These are phyloP conservation scores for Colletotrichum sp. DNA, from an alignment of 2,329 filamentous ascomycete genomes.

Conservation along the genomic window DNA sequence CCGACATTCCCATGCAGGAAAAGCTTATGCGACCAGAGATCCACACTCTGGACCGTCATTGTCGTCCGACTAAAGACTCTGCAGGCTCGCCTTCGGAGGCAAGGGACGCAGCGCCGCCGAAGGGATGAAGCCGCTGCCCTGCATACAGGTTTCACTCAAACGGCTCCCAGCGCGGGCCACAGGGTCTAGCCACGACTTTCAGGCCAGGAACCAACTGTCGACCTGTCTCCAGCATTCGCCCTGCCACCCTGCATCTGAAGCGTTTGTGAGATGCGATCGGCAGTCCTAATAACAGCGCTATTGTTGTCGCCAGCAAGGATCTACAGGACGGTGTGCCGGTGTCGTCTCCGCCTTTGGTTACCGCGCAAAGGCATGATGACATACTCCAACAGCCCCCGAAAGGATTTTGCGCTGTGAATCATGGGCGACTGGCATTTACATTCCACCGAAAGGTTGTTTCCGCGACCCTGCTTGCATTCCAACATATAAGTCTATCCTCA, in stretches of 20 bases:
- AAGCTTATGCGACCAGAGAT: neutral
- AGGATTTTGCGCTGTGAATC: neutral
- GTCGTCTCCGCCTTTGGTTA: neutral
- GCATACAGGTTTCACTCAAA: neutral
- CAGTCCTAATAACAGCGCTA: neutral
- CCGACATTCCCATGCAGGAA: neutral
- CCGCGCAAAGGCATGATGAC: neutral
- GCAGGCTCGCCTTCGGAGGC: neutral
- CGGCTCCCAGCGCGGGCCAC: neutral
- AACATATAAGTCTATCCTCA: constrained; percentile 11
- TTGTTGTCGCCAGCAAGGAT: neutral
- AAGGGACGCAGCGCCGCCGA: neutral
- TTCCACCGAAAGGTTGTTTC: neutral
- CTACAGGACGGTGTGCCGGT: constrained; percentile 4
- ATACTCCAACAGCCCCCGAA: neutral
- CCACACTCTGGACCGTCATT: neutral
- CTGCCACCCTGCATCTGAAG: neutral
- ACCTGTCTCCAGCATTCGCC: neutral
- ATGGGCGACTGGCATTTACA: neutral
- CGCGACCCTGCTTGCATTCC: constrained; percentile 2
- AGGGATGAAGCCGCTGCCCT: neutral
- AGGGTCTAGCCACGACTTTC: neutral
- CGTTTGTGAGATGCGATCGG: constrained; percentile 2
- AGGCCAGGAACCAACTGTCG: neutral
- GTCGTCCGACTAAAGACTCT: neutral